These are phyloP conservation scores for Podospora didyma DNA, from an alignment of 495 filamentous ascomycete genomes.

Conservation along the genomic window DNA sequence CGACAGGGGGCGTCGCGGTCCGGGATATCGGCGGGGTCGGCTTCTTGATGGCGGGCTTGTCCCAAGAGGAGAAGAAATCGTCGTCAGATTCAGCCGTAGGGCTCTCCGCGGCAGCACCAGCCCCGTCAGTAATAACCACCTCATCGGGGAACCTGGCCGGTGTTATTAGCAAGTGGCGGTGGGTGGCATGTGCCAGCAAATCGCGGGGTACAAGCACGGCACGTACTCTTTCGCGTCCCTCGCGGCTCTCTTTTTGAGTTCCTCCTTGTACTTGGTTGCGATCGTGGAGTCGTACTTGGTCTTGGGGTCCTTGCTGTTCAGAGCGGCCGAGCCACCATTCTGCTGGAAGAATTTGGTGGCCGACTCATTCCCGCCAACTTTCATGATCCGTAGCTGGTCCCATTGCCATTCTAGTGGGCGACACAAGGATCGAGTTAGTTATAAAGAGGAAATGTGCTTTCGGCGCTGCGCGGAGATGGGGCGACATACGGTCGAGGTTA, in stretches of 20 bases:
- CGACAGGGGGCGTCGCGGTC: slow-evolving; percentile 80
- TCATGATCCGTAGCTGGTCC: slow-evolving; percentile 97
- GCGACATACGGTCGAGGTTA: slow-evolving; percentile 86
- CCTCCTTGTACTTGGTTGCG: slow-evolving; percentile 94
- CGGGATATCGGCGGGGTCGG: slow-evolving; percentile 91
- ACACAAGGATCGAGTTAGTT: background rate
- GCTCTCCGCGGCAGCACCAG: slow-evolving; percentile 58
- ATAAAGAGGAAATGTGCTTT: too few species aligned
- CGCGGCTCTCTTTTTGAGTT: slow-evolving; percentile 77
- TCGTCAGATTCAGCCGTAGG: slow-evolving; percentile 81
- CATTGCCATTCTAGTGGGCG: slow-evolving; percentile 86
- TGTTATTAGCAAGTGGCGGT: slow-evolving; percentile 10
- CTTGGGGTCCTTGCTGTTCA: slow-evolving; percentile 93
- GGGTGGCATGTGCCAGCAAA: background rate
- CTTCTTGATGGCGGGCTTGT: slow-evolving; percentile 95
- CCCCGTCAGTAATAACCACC: slow-evolving; percentile 76
- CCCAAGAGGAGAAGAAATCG: slow-evolving; percentile 99
- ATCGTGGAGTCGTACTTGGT: slow-evolving; percentile 90
- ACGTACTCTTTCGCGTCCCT: slow-evolving; percentile 75
- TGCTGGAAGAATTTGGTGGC: slow-evolving; percentile 97
- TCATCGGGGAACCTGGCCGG: slow-evolving; percentile 70
- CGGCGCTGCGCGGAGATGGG: background rate
- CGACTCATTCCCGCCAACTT: slow-evolving; percentile 96
- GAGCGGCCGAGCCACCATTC: slow-evolving; percentile 87
- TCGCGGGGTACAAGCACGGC: background rate